phyloP scores from a whole-genome alignment of 306 rosid species.

The Cucumis hystrix region DNA sequence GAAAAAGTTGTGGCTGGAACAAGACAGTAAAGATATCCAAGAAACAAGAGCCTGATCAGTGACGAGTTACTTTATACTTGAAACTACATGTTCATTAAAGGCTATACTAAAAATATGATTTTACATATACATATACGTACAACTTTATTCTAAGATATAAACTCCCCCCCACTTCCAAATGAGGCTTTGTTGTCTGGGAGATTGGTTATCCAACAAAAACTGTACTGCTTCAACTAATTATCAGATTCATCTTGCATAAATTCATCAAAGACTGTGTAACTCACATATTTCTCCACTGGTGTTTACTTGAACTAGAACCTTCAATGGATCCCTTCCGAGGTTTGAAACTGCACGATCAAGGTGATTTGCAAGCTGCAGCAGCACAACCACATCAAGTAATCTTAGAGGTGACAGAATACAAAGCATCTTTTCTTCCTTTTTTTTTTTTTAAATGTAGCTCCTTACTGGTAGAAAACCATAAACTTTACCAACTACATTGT shows the following conservation, averaged over 20 bases:
- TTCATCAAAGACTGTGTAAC: slow-evolving; percentile 16
- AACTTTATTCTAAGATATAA: background rate
- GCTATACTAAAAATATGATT: background rate
- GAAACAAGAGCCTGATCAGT: background rate
- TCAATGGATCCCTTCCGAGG: slow-evolving; percentile 61
- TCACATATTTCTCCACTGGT: slow-evolving; percentile 90
- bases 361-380: slow-evolving; percentile 60
- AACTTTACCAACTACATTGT: background rate
- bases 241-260: background rate
- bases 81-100: background rate
- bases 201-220: background rate
- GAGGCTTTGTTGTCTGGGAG: background rate
- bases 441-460: background rate
- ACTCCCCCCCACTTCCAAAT: background rate
- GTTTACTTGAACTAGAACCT: slow-evolving; percentile 75
- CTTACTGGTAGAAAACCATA: background rate
- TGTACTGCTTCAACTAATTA: background rate
- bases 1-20: background rate
- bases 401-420: background rate
- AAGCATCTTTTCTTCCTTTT: background rate
- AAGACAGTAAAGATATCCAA: background rate
- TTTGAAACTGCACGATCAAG: slow-evolving; percentile 65
- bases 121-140: background rate
- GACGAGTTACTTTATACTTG: background rate
- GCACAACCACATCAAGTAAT: slow-evolving; percentile 8